These are phyloP conservation scores for Psidium friedrichsthalianum DNA, from an alignment of 345 rosid genomes.

Conservation along the genomic window DNA sequence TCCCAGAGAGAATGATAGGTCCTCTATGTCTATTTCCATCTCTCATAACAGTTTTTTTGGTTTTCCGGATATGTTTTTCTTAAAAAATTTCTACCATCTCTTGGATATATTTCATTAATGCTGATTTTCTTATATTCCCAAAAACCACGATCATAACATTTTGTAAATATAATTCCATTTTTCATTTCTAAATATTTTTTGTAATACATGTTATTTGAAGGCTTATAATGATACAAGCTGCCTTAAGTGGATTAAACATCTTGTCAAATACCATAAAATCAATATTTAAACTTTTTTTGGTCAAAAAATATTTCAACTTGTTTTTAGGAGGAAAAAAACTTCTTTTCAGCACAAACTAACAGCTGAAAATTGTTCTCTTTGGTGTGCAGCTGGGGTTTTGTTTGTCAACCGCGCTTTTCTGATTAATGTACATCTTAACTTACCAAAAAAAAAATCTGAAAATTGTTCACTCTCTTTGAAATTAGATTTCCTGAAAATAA, in stretches of 20 bases:
- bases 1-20: background rate
- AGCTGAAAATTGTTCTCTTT: background rate
- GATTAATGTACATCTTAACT: no score
- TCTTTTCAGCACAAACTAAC: background rate
- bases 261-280: background rate
- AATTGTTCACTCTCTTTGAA: background rate
- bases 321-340: background rate
- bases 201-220: background rate
- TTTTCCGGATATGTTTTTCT: background rate
- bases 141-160: background rate
- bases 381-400: no score
- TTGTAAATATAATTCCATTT: background rate
- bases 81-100: background rate
- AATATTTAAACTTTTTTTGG: background rate
- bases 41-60: background rate
- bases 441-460: background rate
- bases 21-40: background rate
- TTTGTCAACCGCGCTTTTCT: no score
- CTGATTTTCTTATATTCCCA: background rate
- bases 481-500: background rate
- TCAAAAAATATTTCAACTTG: no score
- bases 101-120: background rate
- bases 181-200: background rate
- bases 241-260: background rate
- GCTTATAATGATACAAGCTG: background rate